Conservation (phyloP, 352 stramenopile genomes). For the Pythium graminicola region DNA sequence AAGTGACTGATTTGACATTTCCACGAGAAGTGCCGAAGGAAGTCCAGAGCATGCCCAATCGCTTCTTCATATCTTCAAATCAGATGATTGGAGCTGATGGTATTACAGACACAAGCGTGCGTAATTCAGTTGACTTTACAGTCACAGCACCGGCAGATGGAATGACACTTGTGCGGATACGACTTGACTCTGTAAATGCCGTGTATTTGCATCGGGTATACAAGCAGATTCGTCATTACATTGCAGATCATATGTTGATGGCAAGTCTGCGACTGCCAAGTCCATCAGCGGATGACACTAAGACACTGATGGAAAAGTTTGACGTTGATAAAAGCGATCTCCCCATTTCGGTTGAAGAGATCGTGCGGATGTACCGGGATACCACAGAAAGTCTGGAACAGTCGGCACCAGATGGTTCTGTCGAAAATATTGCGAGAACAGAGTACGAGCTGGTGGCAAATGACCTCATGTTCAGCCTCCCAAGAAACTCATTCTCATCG, state of each 20-base stretch:
- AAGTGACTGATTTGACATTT: conserved; percentile 58
- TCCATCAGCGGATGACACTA: conserved; percentile 7
- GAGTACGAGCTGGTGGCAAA: conserved; percentile 73
- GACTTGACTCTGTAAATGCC: conserved; percentile 75
- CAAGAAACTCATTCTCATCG: conserved; percentile 68
- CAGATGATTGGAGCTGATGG: conserved; percentile 29
- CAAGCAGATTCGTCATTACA: conserved; percentile 80
- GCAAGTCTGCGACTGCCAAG: not conserved
- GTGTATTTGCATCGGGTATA: conserved; percentile 81
- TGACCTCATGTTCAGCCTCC: conserved; percentile 72
- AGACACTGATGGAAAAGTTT: conserved; percentile 15
- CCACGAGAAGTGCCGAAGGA: conserved; percentile 29
- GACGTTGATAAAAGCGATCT: conserved; percentile 17
- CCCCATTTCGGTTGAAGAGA: conserved; percentile 24
- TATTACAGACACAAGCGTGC: conserved; percentile 16
- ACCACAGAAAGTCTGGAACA: not conserved
- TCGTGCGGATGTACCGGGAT: conserved; percentile 24
- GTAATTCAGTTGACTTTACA: conserved; percentile 63
- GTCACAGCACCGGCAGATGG: not conserved
- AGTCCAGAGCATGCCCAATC: conserved; percentile 45
- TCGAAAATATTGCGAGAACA: conserved; percentile 8
- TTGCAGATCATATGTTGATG: conserved; percentile 44
- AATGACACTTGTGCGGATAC: conserved; percentile 17
- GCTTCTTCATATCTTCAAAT: conserved; percentile 61
- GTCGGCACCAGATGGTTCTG: not conserved